These are phyloP conservation scores for Pseudovirgaria hyperparasitica DNA, from an alignment of 2,329 filamentous ascomycete genomes.

Conservation along the genomic window DNA sequence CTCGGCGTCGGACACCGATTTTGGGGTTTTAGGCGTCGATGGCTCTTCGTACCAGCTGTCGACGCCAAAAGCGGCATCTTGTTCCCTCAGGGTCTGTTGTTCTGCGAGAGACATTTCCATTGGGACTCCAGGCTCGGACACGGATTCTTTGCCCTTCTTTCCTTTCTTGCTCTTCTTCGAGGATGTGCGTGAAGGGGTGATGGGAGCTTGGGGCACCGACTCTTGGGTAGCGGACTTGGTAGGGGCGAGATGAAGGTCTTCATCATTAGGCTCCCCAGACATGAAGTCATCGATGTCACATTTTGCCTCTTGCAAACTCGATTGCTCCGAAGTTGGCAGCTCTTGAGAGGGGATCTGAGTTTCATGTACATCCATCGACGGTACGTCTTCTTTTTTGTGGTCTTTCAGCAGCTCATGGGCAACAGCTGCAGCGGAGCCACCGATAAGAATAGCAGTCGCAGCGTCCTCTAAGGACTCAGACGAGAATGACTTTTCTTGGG, in stretches of 20 bases:
- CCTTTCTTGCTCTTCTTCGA: conserved; percentile 13
- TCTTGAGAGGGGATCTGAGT: too few species aligned
- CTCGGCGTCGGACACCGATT: too few species aligned
- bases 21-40: too few species aligned
- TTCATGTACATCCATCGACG: neutral
- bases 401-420: conserved; percentile 7
- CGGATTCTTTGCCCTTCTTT: conserved; percentile 21
- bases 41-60: conserved; percentile 12
- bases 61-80: conserved; percentile 15
- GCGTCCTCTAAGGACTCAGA: conserved; percentile 16
- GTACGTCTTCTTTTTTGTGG: neutral
- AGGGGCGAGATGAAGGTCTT: conserved; percentile 10
- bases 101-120: conserved; percentile 13
- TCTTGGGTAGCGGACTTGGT: conserved; percentile 7
- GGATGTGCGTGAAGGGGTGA: conserved; percentile 6
- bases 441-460: conserved; percentile 15
- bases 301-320: too few species aligned
- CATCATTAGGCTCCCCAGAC: conserved; percentile 12
- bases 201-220: conserved; percentile 5
- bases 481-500: too few species aligned
- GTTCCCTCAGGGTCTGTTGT: conserved; percentile 8
- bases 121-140: conserved; percentile 4
- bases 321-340: conserved; percentile 7
- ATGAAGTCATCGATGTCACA: conserved; percentile 9
- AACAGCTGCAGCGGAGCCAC: conserved; percentile 12